phyloP scores from a whole-genome alignment of 768 basidiomycete genomes.

The Coprinopsis strossmayeri region DNA sequence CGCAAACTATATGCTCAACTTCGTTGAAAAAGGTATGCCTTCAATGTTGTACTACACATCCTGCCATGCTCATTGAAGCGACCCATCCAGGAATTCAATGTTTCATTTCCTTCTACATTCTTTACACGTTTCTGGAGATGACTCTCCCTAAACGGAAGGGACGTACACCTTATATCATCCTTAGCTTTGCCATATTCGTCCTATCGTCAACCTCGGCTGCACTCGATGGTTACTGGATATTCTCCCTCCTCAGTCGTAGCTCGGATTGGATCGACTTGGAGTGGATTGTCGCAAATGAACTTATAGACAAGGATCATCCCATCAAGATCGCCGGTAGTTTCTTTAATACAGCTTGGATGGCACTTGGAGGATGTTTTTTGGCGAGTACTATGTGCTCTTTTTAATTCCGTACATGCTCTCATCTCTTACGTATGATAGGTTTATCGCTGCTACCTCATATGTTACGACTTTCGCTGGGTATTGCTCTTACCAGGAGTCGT shows the following conservation, averaged over 20 bases:
- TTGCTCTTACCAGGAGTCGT: background rate
- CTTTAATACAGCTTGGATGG: too few species aligned
- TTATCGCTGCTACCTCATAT: background rate
- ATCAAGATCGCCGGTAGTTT: too few species aligned
- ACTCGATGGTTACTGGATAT: background rate
- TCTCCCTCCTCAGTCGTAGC: background rate
- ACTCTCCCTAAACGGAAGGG: background rate
- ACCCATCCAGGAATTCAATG: too few species aligned
- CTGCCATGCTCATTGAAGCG: too few species aligned
- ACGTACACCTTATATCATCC: background rate
- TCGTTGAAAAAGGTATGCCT: too few species aligned
- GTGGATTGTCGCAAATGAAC: too few species aligned
- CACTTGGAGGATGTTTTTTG: background rate
- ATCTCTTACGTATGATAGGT: background rate
- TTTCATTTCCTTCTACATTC: too few species aligned
- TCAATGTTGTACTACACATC: too few species aligned
- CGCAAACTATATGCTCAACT: too few species aligned
- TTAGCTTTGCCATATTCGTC: background rate
- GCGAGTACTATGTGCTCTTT: background rate
- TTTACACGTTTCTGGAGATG: background rate
- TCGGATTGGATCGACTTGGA: too few species aligned
- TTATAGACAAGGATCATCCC: too few species aligned
- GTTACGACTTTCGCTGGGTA: background rate
- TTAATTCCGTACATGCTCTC: background rate
- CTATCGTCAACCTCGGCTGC: too few species aligned